Base-by-base conservation (phyloP, 306 rosid species). In the Pyrus communis region DNA sequence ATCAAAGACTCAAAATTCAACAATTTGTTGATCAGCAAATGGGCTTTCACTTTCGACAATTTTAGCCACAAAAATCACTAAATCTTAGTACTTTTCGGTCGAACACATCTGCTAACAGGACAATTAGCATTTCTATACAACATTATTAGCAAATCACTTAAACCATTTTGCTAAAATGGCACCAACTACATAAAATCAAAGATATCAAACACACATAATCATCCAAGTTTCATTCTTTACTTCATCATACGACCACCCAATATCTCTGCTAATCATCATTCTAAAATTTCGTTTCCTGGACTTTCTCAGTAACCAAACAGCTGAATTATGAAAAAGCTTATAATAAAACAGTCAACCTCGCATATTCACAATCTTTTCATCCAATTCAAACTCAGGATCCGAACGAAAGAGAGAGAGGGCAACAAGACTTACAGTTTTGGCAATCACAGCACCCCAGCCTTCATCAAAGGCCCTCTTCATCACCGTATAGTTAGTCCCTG, bases 401-500 rank as follows among this genome's bases (percentile, higher is more conserved):
- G 61, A 77, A 66, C 42, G 60, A 23, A 59, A 25, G 54, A 80
- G 22, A 2, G 18, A 57, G 30, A 43, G 70, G 31, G 14, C 57
- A 31, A 12, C 59, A 75, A 64, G 59, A 61, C 96, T 84, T 83
- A 95, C 99, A 88, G 99, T 95, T 81, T 95, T 95, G 31, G 97
- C 99, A 75, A 95, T 95, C 79, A 95, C 97, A 64, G 91, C 97
- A 21, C 99, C 99, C 99, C 99, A 95, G 2, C 99, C 99, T 87
- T 95, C 99, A 77, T 95, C 99, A 74, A 95, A 95, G 65, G 99
- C 97, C 74, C 91, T 90, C 71, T 95, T 95, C 99, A 95, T 95
- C 69, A 95, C 99, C 43, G 97, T 95, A 75, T 95, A 95, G 80
- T 95, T 95, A n/a, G 99, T 95, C 8, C 97, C 99, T 0, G 99